Percentiles rank a stretch among this genome's conserved stretches.
These are phyloP conservation scores for Fusarium nematophilum DNA, from an alignment of 2,329 filamentous ascomycete genomes.

Conservation along the genomic window DNA sequence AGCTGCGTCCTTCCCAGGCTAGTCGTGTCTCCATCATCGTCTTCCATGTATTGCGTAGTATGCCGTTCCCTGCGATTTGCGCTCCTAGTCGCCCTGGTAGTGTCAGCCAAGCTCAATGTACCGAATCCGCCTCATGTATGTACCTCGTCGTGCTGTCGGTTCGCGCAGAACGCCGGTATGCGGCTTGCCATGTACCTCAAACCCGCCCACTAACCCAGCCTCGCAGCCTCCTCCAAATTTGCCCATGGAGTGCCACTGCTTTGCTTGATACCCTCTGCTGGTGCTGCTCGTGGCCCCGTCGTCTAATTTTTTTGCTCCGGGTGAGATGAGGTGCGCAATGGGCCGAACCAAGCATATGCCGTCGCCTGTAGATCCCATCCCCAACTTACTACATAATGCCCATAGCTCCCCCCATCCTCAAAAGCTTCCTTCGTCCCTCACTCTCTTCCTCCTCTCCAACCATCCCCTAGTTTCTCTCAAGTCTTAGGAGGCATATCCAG, in stretches of 20 bases:
- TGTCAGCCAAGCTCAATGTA: conserved; percentile 36
- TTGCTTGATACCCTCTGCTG: conserved; percentile 13
- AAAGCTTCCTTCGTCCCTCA: conserved; percentile 21
- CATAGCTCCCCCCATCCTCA: conserved; percentile 36
- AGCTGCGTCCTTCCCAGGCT: conserved; percentile 30
- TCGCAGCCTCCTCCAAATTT: conserved; percentile 23
- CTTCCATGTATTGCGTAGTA: conserved; percentile 34
- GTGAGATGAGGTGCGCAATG: conserved; percentile 28
- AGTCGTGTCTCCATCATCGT: conserved; percentile 36
- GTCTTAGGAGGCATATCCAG: conserved; percentile 14
- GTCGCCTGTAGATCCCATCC: conserved; percentile 38
- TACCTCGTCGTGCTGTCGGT: conserved; percentile 29
- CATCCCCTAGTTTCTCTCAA: conserved; percentile 26
- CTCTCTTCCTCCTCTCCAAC: conserved; percentile 29
- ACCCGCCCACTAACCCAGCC: conserved; percentile 29
- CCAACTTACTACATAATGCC: conserved; percentile 42
- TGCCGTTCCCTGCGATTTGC: conserved; percentile 29
- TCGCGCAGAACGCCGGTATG: conserved; percentile 24
- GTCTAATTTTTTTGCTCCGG: conserved; percentile 29
- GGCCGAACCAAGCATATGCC: conserved; percentile 17
- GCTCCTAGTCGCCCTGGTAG: conserved; percentile 25
- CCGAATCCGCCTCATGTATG: conserved; percentile 31
- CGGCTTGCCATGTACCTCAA: conserved; percentile 33
- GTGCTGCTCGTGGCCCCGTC: conserved; percentile 29
- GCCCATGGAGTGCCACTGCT: conserved; percentile 12